A percentile compares a stretch with the other conserved stretches of the same genome.
phyloP scores from a whole-genome alignment of 2,329 filamentous ascomycete genomes.

The Lachnellula arida region DNA sequence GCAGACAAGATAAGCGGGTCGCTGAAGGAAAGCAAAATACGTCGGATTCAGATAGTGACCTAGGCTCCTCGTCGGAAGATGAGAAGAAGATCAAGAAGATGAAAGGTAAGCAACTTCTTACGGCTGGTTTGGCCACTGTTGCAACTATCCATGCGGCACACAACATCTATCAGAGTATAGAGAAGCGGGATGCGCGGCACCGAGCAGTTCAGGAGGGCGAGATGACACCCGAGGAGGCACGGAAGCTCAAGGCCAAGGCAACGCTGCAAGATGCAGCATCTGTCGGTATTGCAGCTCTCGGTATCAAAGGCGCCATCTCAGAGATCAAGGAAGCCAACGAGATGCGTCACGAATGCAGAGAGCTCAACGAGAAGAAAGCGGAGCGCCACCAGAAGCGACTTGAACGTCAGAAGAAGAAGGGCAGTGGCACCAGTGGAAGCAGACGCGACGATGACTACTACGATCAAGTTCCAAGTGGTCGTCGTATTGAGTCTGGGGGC shows the following conservation, averaged over 20 bases:
- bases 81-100: slow-evolving; percentile 59
- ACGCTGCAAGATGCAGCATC: slow-evolving; percentile 61
- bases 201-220: slow-evolving; percentile 58
- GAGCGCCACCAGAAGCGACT: slow-evolving; percentile 41
- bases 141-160: slow-evolving; percentile 67
- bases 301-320: slow-evolving; percentile 58
- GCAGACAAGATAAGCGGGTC: slow-evolving; percentile 24
- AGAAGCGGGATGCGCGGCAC: slow-evolving; percentile 56
- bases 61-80: slow-evolving; percentile 57
- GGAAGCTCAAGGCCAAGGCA: slow-evolving; percentile 58
- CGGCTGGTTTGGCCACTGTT: slow-evolving; percentile 60
- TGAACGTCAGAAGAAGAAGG: slow-evolving; percentile 37
- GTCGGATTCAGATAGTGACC: slow-evolving; percentile 41
- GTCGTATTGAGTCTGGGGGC: slow-evolving; percentile 32
- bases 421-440: slow-evolving; percentile 19
- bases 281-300: slow-evolving; percentile 61
- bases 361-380: slow-evolving; percentile 48
- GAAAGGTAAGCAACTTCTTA: slow-evolving; percentile 61
- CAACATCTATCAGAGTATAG: slow-evolving; percentile 57
- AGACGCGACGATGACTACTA: slow-evolving; percentile 9
- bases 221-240: slow-evolving; percentile 57
- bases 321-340: slow-evolving; percentile 66
- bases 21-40: slow-evolving; percentile 26
- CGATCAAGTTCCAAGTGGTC: slow-evolving; percentile 16
- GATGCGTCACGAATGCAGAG: slow-evolving; percentile 50